Evolutionary conservation across 148 eudicot species (phyloP).

Genomic region (Cornus suecica): DNA sequence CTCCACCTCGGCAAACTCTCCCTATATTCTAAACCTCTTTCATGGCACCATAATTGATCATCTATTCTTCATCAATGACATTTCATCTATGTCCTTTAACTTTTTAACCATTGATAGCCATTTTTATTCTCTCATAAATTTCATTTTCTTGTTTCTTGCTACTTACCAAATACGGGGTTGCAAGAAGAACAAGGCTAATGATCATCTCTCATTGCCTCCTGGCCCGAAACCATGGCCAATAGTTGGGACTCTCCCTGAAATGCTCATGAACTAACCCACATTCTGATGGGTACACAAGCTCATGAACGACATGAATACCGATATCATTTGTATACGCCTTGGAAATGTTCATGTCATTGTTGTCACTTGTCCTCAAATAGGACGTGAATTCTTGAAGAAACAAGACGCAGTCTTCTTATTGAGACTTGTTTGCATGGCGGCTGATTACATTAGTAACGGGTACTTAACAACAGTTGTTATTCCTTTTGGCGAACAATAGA

Average conservation of each 20-base stretch:
- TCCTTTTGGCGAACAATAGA: slow-evolving; percentile 16
- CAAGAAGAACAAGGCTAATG: neutral
- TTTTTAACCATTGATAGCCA: neutral
- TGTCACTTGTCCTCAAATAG: slow-evolving; percentile 13
- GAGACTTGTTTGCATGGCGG: slow-evolving; percentile 9
- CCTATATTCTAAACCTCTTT: no score
- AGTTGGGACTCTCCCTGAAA: neutral
- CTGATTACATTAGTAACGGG: slow-evolving; percentile 1
- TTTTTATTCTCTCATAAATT: neutral
- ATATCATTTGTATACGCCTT: slow-evolving; percentile 11
- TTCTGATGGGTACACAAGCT: slow-evolving; percentile 16
- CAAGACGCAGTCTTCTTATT: slow-evolving; percentile 18
- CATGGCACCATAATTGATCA: neutral
- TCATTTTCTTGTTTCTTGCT: neutral
- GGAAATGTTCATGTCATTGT: no score
- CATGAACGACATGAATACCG: slow-evolving; percentile 2
- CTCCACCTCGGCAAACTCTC: no score
- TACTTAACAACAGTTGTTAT: neutral
- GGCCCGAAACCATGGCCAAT: slow-evolving; percentile 20
- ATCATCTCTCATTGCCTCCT: slow-evolving; percentile 3
- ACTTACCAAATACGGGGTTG: no score
- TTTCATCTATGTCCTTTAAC: neutral
- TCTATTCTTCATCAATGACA: neutral
- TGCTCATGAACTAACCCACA: slow-evolving; percentile 2
- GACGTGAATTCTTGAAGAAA: slow-evolving; percentile 13